A percentile compares a stretch with the other conserved stretches of the same genome.
Evolutionary conservation across 2,329 filamentous ascomycete species (phyloP).

Genomic region (Colletotrichum sp.): DNA sequence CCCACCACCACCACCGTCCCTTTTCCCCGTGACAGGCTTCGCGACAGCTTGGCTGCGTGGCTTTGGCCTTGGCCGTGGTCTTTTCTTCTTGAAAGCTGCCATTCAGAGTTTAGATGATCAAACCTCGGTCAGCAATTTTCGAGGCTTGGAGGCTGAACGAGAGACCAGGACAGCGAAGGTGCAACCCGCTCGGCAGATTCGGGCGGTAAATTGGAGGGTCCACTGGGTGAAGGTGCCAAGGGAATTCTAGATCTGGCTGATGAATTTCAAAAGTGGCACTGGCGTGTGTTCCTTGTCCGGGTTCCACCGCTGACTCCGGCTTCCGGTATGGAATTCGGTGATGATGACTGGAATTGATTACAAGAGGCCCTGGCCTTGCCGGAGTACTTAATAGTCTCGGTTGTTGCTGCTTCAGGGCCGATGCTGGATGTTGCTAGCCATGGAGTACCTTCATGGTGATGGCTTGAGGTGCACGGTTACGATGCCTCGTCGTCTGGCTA

Average conservation of each 20-base stretch:
- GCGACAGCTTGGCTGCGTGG: not conserved
- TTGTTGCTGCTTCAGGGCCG: not conserved
- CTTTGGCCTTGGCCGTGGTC: not conserved
- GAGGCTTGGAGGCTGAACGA: not conserved
- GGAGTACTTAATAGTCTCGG: not conserved
- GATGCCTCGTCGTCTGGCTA: not conserved
- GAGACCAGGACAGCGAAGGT: not conserved
- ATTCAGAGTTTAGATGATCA: not conserved
- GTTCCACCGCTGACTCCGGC: not conserved
- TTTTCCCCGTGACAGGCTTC: not conserved
- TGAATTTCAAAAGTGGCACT: not conserved
- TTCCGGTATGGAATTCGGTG: not conserved
- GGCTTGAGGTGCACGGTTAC: not conserved
- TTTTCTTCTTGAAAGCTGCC: not conserved
- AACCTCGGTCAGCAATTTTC: not conserved
- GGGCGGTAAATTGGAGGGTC: not conserved
- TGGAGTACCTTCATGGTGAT: not conserved
- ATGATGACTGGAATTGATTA: not conserved
- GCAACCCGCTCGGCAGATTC: not conserved
- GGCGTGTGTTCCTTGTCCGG: not conserved
- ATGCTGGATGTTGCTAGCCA: not conserved
- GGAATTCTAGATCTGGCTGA: not conserved
- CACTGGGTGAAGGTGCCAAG: not conserved
- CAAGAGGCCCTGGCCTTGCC: not conserved
- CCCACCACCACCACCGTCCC: not conserved